A percentile compares a stretch with the other conserved stretches of the same genome.
Evolutionary conservation across 2,329 filamentous ascomycete genomes (phyloP).

Genomic region (Nothomitra cinnamomea): DNA sequence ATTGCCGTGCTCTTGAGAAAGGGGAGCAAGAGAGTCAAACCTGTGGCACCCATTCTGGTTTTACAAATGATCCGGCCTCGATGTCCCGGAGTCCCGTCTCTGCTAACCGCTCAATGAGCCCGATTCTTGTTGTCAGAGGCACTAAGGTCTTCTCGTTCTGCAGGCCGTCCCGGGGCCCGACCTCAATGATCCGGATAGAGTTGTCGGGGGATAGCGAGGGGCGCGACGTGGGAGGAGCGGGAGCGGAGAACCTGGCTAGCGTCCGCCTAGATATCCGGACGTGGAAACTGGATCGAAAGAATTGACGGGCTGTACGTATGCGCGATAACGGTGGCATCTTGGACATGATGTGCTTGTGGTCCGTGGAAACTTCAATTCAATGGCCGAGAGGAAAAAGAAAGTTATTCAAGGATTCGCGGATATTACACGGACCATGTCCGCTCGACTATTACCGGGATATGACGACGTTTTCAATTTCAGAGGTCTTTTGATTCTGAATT

Average conservation of each 20-base stretch:
- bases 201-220: constrained; percentile 18
- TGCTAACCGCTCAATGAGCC: constrained; percentile 53
- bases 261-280: not conserved
- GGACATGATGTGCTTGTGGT: not conserved
- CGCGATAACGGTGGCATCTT: constrained; percentile 1
- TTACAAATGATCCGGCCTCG: constrained; percentile 68
- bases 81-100: constrained; percentile 54
- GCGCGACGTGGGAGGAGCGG: not conserved
- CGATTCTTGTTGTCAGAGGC: constrained; percentile 54
- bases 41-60: constrained; percentile 74
- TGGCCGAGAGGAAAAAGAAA: not conserved
- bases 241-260: not conserved
- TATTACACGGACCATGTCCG: too few species aligned
- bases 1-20: not conserved
- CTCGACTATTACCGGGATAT: too few species aligned
- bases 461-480: too few species aligned
- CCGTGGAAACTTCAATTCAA: not conserved
- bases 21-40: constrained; percentile 22
- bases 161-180: constrained; percentile 70
- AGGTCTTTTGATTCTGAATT: too few species aligned
- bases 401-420: too few species aligned
- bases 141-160: constrained; percentile 68
- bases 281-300: not conserved
- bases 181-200: constrained; percentile 38
- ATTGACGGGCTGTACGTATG: not conserved